Conservation (phyloP, 257 asterid species). For the Solanum pimpinellifolium region DNA sequence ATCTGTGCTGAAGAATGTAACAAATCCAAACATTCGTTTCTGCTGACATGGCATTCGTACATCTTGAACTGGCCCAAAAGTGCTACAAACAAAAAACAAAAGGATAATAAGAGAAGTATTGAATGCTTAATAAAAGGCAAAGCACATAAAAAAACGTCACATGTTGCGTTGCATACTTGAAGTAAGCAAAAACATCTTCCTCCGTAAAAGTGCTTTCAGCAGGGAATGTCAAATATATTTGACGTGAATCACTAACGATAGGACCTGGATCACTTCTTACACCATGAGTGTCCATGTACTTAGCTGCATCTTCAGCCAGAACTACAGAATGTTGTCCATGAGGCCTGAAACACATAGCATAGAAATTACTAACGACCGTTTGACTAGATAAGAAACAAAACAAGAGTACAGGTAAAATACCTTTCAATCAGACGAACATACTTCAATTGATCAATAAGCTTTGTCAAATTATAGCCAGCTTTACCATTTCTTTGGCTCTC, state of each 20-base stretch:
- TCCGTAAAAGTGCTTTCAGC: constrained; percentile 73
- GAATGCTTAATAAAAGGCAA: neutral
- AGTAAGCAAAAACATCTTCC: constrained; percentile 72
- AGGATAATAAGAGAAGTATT: neutral
- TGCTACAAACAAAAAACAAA: constrained; percentile 24
- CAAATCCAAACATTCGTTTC: constrained; percentile 89
- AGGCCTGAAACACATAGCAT: constrained; percentile 37
- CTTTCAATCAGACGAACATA: constrained; percentile 67
- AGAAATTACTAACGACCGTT: neutral
- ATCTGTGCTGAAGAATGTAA: constrained; percentile 54
- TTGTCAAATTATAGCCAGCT: constrained; percentile 79
- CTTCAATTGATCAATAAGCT: constrained; percentile 65
- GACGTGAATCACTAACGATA: constrained; percentile 53
- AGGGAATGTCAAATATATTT: constrained; percentile 81
- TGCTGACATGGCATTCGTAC: constrained; percentile 90
- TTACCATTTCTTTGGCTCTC: constrained; percentile 91
- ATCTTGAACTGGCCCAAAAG: constrained; percentile 80
- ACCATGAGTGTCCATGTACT: constrained; percentile 33
- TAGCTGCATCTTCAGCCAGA: constrained; percentile 63
- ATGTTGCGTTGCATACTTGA: constrained; percentile 24
- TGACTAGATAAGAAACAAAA: neutral
- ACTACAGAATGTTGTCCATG: constrained; percentile 86
- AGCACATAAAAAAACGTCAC: neutral
- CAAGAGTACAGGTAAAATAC: constrained; percentile 10
- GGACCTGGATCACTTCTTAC: constrained; percentile 77